A percentile compares a stretch with the other conserved stretches of the same genome.
Evolutionary conservation across 2,329 filamentous ascomycete genomes (phyloP).

Genomic region (Lecanosticta acicola): DNA sequence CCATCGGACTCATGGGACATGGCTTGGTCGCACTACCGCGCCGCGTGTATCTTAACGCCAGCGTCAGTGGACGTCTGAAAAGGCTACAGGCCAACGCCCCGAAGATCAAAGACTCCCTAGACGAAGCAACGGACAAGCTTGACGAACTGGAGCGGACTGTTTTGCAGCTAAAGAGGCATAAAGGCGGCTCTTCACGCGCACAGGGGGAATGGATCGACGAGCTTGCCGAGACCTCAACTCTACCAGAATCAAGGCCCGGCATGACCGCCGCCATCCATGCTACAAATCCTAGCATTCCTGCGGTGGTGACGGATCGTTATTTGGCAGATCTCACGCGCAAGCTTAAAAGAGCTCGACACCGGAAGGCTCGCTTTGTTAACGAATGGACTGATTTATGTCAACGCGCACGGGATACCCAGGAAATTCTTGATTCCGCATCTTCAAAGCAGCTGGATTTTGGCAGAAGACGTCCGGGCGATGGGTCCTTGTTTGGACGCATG

Average conservation of each 20-base stretch:
- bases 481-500: slow-evolving; percentile 46
- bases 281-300: slow-evolving; percentile 46
- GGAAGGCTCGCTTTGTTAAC: slow-evolving; percentile 72
- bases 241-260: slow-evolving; percentile 55
- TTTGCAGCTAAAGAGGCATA: slow-evolving; percentile 69
- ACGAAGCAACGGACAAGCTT: slow-evolving; percentile 72
- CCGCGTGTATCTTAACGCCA: slow-evolving; percentile 71
- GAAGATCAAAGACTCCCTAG: slow-evolving; percentile 76
- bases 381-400: slow-evolving; percentile 79
- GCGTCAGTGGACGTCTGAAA: slow-evolving; percentile 66
- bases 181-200: slow-evolving; percentile 66
- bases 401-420: slow-evolving; percentile 68
- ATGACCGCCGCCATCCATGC: slow-evolving; percentile 34
- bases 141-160: slow-evolving; percentile 80
- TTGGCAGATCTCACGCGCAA: slow-evolving; percentile 82
- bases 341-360: slow-evolving; percentile 74
- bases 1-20: slow-evolving; percentile 97
- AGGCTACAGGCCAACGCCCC: slow-evolving; percentile 75
- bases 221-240: slow-evolving; percentile 67
- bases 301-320: slow-evolving; percentile 87
- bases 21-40: slow-evolving; percentile 87
- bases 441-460: slow-evolving; percentile 77
- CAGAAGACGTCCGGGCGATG: slow-evolving; percentile 26
- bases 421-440: slow-evolving; percentile 74
- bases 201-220: slow-evolving; percentile 97